phyloP scores from a whole-genome alignment of 2,329 filamentous ascomycete genomes.

The Rhynchosporium secalis region DNA sequence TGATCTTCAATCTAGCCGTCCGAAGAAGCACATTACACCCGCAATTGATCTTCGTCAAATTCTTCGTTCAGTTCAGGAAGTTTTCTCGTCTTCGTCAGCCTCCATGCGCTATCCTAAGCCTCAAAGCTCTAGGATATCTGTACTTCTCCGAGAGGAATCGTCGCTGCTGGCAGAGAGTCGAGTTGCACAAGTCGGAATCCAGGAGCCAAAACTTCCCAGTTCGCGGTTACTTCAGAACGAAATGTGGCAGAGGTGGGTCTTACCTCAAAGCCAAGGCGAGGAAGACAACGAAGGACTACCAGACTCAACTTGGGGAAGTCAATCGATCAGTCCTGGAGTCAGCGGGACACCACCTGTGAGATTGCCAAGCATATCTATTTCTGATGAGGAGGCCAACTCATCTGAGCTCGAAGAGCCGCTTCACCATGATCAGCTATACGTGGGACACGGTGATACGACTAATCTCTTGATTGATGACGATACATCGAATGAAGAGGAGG shows the following conservation, averaged over 20 bases:
- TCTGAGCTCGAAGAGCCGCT: constrained; percentile 13
- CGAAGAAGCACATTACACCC: neutral
- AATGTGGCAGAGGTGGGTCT: constrained; percentile 37
- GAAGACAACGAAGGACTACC: neutral
- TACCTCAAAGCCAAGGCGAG: constrained; percentile 12
- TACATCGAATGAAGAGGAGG: neutral
- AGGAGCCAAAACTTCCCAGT: constrained; percentile 23
- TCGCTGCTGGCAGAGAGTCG: constrained; percentile 30
- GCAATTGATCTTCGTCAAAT: neutral
- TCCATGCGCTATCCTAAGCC: constrained; percentile 35
- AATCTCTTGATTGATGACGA: neutral
- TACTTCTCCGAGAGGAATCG: constrained; percentile 28
- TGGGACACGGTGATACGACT: neutral
- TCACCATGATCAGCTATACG: neutral
- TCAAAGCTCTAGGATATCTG: constrained; percentile 29
- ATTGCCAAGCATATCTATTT: neutral
- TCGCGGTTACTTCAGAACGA: constrained; percentile 35
- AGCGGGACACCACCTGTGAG: constrained; percentile 22
- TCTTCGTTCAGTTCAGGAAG: constrained; percentile 4
- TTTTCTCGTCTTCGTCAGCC: constrained; percentile 28
- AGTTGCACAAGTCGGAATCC: constrained; percentile 32
- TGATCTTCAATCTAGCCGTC: neutral
- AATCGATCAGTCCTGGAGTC: constrained; percentile 32
- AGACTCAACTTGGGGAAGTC: neutral
- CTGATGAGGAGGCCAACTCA: neutral